These are phyloP conservation scores for Talaromyces atroroseus DNA, from an alignment of 2,329 filamentous ascomycete genomes.

Conservation along the genomic window DNA sequence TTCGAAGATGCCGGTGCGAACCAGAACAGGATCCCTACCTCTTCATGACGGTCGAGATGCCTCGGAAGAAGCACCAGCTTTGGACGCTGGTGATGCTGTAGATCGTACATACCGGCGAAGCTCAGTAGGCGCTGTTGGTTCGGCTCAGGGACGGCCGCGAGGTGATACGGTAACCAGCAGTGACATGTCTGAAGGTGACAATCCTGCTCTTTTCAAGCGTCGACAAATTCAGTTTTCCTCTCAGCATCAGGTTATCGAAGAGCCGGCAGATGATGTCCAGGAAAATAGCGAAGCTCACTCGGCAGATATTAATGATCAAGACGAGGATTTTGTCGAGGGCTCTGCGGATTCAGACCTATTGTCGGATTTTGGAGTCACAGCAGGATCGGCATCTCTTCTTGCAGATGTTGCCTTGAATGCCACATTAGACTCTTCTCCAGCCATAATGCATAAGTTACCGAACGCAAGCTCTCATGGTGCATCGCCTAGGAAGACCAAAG, in stretches of 20 bases:
- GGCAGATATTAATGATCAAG: conserved; percentile 33
- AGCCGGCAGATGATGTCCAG: conserved; percentile 19
- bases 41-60: conserved; percentile 52
- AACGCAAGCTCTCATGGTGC: conserved; percentile 29
- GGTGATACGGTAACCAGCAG: conserved; percentile 61
- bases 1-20: conserved; percentile 85
- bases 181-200: conserved; percentile 61
- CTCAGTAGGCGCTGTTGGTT: conserved; percentile 53
- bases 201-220: conserved; percentile 49
- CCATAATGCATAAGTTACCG: conserved; percentile 37
- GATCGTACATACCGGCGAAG: conserved; percentile 47
- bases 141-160: conserved; percentile 49
- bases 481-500: conserved; percentile 50
- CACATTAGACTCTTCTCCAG: conserved; percentile 48
- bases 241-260: conserved; percentile 32
- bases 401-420: conserved; percentile 43
- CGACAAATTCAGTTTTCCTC: conserved; percentile 47
- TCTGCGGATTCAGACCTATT: conserved; percentile 47
- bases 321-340: conserved; percentile 45
- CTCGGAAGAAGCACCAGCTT: conserved; percentile 50
- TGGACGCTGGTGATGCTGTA: conserved; percentile 48
- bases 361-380: conserved; percentile 51
- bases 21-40: conserved; percentile 82
- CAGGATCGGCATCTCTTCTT: conserved; percentile 54
- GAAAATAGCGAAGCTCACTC: conserved; percentile 24